These are phyloP conservation scores for Sisymbrium altissimum DNA, from an alignment of 345 rosid genomes.

Conservation along the genomic window DNA sequence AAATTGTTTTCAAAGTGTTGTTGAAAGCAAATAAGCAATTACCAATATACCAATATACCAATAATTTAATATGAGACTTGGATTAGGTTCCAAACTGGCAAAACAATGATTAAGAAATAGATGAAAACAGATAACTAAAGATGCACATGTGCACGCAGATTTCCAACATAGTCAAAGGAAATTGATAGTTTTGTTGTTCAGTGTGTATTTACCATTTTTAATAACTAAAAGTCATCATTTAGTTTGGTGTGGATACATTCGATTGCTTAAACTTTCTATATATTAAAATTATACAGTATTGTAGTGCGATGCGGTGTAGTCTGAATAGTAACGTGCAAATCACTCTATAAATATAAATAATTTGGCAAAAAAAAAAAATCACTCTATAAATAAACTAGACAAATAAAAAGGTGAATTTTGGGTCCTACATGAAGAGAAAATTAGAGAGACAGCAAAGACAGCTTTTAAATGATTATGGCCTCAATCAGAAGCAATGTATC, in stretches of 20 bases:
- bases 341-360: too few relatives aligned
- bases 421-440: slow-evolving; percentile 25
- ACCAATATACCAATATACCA: too few relatives aligned
- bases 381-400: background rate
- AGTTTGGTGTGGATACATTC: slow-evolving; percentile 1
- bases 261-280: slow-evolving; percentile 1
- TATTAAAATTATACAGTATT: background rate
- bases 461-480: slow-evolving; percentile 25
- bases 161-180: background rate
- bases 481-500: slow-evolving; percentile 32
- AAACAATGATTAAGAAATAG: background rate
- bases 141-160: background rate
- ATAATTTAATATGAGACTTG: background rate
- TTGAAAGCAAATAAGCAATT: too few relatives aligned
- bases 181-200: background rate
- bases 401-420: slow-evolving; percentile 8
- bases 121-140: background rate
- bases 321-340: slow-evolving; percentile 32
- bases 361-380: too few relatives aligned
- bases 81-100: background rate
- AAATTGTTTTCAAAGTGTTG: too few relatives aligned
- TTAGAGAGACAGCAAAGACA: slow-evolving; percentile 11
- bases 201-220: background rate
- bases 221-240: background rate
- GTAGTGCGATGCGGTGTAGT: slow-evolving; percentile 22